Conservation (phyloP, 306 rosid species). For the Prunus kanzakura region DNA sequence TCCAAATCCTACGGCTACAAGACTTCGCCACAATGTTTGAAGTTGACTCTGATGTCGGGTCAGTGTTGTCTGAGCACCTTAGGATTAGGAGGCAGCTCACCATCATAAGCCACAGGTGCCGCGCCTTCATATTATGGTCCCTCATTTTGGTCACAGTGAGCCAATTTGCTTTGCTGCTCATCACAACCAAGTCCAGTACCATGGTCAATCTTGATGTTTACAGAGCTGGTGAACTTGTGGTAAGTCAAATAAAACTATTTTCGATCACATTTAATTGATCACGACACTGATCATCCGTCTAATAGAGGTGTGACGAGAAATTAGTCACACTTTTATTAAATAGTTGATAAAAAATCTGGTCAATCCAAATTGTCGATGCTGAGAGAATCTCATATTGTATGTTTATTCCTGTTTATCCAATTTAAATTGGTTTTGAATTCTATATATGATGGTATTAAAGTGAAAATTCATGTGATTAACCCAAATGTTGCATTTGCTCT, state of each 20-base stretch:
- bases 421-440: no score
- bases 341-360: no score
- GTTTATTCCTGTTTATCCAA: no score
- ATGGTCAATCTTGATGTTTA: slow-evolving; percentile 33
- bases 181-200: slow-evolving; percentile 38
- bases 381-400: no score
- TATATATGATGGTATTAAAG: no score
- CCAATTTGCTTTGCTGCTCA: slow-evolving; percentile 65
- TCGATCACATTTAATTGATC: no score
- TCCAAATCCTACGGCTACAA: slow-evolving; percentile 75
- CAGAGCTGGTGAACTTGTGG: slow-evolving; percentile 81
- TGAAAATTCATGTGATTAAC: no score
- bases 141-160: slow-evolving; percentile 63
- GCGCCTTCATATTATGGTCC: slow-evolving; percentile 56
- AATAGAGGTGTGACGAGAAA: no score
- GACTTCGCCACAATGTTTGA: slow-evolving; percentile 76
- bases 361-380: no score
- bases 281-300: no score
- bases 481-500: no score
- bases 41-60: slow-evolving; percentile 64
- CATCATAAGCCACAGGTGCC: slow-evolving; percentile 85
- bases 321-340: no score
- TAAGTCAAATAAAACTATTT: slow-evolving; percentile 15
- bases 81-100: slow-evolving; percentile 72
- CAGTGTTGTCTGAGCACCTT: slow-evolving; percentile 77